Evolutionary conservation across 2,329 filamentous ascomycete genomes (phyloP), one percentile per base, ranked within the genome.

Genomic region (Chaetomium sp.): DNA sequence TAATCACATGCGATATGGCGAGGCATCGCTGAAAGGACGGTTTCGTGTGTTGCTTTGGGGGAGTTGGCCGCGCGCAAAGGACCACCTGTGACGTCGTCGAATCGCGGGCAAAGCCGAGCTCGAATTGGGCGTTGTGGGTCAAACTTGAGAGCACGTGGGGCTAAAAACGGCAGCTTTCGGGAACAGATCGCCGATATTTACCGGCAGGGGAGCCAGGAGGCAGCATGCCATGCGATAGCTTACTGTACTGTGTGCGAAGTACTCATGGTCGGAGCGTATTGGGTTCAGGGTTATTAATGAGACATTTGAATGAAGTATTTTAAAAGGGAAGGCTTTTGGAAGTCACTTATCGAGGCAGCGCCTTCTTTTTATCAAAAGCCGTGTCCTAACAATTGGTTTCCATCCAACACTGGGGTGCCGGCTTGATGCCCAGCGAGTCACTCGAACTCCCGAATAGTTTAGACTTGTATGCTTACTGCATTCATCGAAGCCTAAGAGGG

Each of bases 401-500:
- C 19, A 27, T 27, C 19, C 19, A 27, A 27, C 19, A 27, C 19
- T 27, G 19, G 19, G 19, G 19, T 27, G 19, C 19, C 19, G 19
- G 19, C 19, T 27, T 27, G 19, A 27, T 27, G 19, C 19, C 19
- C 19, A 27, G 19, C 19, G 19, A 27, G 19, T 27, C 19, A 27
- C 19, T 27, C 19, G 19, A 27, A 27, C 19, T 27, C 19, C 19
- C 19, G 19, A 27, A 14, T n/a, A 12, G 11, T 14, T 35, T 49
- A 36, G 14, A 57, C 55, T 40, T 70, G 65, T 51, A 72, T 68
- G 7, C 68, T 59, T 34, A 69, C 69, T 19, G 67, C 60, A 49
- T 73, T 72, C 58, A 72, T 70, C 52, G 68, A 69, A 12, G 68
- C 64, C 65, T 71, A 40, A 35, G 33, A 34, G 19, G 7, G 6